Base-by-base conservation (phyloP, 208 protist species). In the Leptomonas seymouri region DNA sequence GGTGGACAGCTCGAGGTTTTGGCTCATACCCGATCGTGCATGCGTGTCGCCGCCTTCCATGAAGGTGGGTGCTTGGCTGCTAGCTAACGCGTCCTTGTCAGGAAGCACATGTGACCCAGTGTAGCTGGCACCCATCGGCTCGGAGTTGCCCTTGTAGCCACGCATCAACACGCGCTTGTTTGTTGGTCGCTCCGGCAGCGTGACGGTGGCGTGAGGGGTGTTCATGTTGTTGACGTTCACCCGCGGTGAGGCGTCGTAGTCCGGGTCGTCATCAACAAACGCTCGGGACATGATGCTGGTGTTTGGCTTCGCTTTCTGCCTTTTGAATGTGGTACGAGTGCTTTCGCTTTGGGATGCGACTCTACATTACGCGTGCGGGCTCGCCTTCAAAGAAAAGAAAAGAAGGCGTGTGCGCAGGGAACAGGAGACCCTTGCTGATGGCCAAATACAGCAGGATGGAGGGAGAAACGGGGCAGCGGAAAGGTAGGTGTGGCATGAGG, bases 211-310 rank as follows among this genome's bases (percentile, higher is more conserved):
- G 23, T 85, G 61, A 2, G 50, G 71, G 15, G 84, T 92, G 81
- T 95, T 95, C 79, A 93, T 90, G 69, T 95, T 95, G 66, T 95
- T 95, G 8, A 95, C 87, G 69, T 93, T 90, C 21, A 93, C 84
- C 16, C 81, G 80, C 7, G 30, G n/a, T 0, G 21, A 62, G 48
- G 56, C 45, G 50, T 63, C 61, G 49, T 56, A 36, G 23, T 56
- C 31, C 36, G 68, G 63, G 27, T 67, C 62, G n/a, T 69, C 60
- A 5, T 81, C 70, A 7, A 46, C 51, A 4, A 57, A 63, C 8
- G 54, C 27, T 46, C 57, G 42, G 12, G 70, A 57, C 59, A 73
- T 72, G 23, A 30, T 25, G 42, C 21, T 15, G 34, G 9, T n/a
- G n/a, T n/a, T n/a, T n/a, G n/a, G n/a, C n/a, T n/a, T n/a, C n/a